Evolutionary conservation across 345 rosid genomes (phyloP), one percentile per base, ranked within the genome.

Genomic region (Arabidopsis suecica): DNA sequence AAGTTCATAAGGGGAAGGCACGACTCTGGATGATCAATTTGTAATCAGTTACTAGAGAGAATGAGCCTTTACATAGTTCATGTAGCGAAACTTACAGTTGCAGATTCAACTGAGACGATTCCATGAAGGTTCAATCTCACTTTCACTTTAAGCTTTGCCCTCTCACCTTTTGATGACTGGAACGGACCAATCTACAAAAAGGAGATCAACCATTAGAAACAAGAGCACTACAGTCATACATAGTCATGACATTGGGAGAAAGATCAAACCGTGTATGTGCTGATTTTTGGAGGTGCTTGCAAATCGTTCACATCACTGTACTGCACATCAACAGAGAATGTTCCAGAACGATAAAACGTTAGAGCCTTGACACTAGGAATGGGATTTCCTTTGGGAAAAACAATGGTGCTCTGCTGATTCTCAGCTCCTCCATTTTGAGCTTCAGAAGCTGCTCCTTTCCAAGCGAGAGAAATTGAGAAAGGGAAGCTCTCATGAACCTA

Each of bases 401-500:
- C 96, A 73, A 90, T 42, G 37, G 91, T 88, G 69, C 87, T 80
- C 79, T 88, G 98, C 40, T 88, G 90, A 69, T 86, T 88, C 38
- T 94, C 98, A 6, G 80, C 73, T 41, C 81, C 83, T 68, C 81
- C 96, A 80, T 83, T 84, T 77, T 83, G 87, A 57, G 85, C 61
- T 58, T 91, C 98, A 0, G 86, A 80, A 28, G 87, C 84, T 41
- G 88, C 82, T 28, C 91, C 93, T 82, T 94, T 94, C 97, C 98
- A 90, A 1, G 93, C 84, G 69, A 90, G 69, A 6, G 91, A 83
- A 78, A 94, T 79, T 16, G 95, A 78, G 69, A 89, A 89, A 14
- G 98, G 97, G 66, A 92, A 94, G 84, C 87, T 83, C 82, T 94
- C 98, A 16, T 90, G 70, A 61, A 94, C 97, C 98, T 80, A 38